phyloP scores from a whole-genome alignment of 1,284 basidiomycete genomes.

The Puccinia horiana region DNA sequence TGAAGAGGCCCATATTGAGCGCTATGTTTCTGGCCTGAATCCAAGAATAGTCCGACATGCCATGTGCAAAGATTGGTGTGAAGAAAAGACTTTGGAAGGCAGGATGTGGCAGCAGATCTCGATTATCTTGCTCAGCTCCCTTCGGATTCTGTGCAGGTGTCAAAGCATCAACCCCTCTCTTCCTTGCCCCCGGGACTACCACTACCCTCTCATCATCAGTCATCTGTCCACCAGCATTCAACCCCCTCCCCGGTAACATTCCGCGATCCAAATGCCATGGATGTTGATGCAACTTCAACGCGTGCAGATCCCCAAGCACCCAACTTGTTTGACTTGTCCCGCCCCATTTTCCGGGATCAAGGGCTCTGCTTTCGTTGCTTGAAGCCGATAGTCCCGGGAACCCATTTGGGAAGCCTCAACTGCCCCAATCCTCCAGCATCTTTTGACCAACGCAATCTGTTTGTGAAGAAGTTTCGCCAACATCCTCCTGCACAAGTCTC shows the following conservation, averaged over 20 bases:
- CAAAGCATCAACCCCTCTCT: background rate
- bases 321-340: background rate
- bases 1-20: constrained; percentile 2
- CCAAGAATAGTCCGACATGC: background rate
- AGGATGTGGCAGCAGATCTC: background rate
- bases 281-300: background rate
- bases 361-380: background rate
- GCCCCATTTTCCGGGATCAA: background rate
- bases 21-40: background rate
- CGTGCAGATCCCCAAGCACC: background rate
- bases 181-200: background rate
- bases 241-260: background rate
- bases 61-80: background rate
- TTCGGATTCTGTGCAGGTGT: background rate
- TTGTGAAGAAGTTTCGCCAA: background rate
- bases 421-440: background rate
- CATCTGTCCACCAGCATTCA: too few species aligned
- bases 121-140: background rate
- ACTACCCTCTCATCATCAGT: background rate
- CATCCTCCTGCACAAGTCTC: background rate
- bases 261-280: background rate
- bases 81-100: background rate
- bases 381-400: background rate
- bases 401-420: background rate
- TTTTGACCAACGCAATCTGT: background rate